These are phyloP conservation scores for Phoma sp. DNA, from an alignment of 2,329 filamentous ascomycete genomes.

Conservation along the genomic window DNA sequence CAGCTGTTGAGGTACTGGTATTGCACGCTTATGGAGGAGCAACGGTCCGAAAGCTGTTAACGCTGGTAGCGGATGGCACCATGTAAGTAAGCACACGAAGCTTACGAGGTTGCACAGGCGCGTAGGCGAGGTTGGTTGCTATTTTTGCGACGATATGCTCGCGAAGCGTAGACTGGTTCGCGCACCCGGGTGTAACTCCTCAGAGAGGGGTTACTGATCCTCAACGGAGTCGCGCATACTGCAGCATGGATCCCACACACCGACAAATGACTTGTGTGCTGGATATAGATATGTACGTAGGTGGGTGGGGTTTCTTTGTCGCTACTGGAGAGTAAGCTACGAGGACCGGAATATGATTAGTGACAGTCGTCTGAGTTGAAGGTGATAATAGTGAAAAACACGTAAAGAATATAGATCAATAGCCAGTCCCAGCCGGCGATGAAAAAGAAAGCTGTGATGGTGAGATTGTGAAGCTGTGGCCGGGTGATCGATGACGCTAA, in stretches of 20 bases:
- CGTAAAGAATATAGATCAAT: background rate
- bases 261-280: background rate
- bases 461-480: background rate
- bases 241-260: background rate
- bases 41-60: constrained; percentile 4
- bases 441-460: background rate
- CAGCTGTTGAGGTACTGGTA: background rate
- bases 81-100: constrained; percentile 4
- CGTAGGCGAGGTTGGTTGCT: background rate
- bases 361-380: background rate
- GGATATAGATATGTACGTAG: background rate
- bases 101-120: constrained; percentile 5
- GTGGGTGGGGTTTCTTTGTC: background rate
- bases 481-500: constrained; percentile 13
- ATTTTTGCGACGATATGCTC: background rate
- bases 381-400: background rate
- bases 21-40: background rate
- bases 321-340: background rate
- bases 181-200: background rate
- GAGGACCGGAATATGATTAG: background rate
- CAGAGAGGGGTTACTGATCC: background rate
- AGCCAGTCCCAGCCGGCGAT: background rate
- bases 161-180: background rate
- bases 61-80: background rate
- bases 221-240: background rate